A percentile compares a stretch with the other conserved stretches of the same genome.
phyloP scores from a whole-genome alignment of 129 eudicot species.

The Centella asiatica region DNA sequence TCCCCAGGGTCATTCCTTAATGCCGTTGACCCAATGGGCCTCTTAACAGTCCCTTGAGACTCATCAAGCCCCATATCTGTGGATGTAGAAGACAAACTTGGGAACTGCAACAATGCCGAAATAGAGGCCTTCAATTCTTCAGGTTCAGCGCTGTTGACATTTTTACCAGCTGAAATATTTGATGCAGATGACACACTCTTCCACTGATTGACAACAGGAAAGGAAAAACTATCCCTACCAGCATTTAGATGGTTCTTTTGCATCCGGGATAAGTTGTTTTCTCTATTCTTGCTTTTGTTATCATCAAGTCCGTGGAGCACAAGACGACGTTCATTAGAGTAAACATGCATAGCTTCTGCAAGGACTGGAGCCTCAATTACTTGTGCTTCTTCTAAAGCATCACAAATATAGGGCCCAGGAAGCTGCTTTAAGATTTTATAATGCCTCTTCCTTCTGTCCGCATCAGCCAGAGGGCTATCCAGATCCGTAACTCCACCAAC shows the following conservation, averaged over 20 bases:
- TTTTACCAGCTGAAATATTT: constrained; percentile 17
- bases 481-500: constrained; percentile 85
- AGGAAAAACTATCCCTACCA: constrained; percentile 17
- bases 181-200: constrained; percentile 23
- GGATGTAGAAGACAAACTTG: constrained; percentile 27
- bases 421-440: constrained; percentile 72
- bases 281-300: constrained; percentile 11
- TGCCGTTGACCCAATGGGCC: constrained; percentile 22
- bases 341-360: constrained; percentile 59
- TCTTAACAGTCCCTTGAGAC: constrained; percentile 37
- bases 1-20: constrained; percentile 36
- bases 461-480: constrained; percentile 37
- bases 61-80: constrained; percentile 43
- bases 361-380: constrained; percentile 28
- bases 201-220: constrained; percentile 27
- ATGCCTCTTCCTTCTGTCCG: constrained; percentile 57
- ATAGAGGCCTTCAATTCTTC: constrained; percentile 62
- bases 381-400: constrained; percentile 68
- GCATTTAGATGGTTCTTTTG: constrained; percentile 21
- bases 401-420: constrained; percentile 47
- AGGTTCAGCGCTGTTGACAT: constrained; percentile 24
- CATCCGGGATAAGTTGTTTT: constrained; percentile 21
- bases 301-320: constrained; percentile 50
- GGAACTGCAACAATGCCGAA: constrained; percentile 48
- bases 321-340: constrained; percentile 74